Evolutionary conservation across 1,284 basidiomycete genomes (phyloP).

Genomic region (Cystobasidium slooffiae): DNA sequence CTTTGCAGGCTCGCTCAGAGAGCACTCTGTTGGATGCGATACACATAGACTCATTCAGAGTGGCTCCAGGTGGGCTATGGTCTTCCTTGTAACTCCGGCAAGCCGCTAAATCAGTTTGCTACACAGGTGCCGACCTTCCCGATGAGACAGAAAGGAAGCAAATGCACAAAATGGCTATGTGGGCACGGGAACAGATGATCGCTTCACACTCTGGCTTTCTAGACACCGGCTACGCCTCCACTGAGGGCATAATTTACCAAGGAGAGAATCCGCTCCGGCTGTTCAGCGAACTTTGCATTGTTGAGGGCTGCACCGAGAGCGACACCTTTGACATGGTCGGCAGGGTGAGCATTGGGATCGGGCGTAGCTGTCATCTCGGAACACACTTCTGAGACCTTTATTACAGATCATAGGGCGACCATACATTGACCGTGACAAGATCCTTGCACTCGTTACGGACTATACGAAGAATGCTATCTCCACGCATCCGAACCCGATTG

Average conservation of each 20-base stretch:
- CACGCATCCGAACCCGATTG: neutral
- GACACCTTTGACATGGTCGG: neutral
- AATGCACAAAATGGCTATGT: conserved; percentile 8
- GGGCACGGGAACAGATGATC: conserved; percentile 3
- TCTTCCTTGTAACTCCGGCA: neutral
- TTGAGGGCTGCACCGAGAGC: neutral
- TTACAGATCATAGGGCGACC: neutral
- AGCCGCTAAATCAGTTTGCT: neutral
- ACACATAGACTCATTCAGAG: neutral
- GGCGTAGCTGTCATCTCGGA: neutral
- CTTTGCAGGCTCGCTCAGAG: neutral
- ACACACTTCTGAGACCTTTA: neutral
- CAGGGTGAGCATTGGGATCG: neutral
- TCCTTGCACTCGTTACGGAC: neutral
- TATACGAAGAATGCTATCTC: neutral
- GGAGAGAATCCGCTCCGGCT: neutral
- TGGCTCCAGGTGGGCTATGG: neutral
- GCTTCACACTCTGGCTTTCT: neutral
- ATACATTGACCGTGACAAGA: neutral
- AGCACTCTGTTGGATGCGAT: neutral
- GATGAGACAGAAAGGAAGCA: neutral
- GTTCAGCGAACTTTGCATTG: neutral
- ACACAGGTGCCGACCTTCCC: neutral
- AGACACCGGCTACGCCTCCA: neutral
- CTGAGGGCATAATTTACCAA: neutral